These are phyloP conservation scores for Cytauxzoon felis DNA, from an alignment of 169 alveolate genomes.

Conservation along the genomic window DNA sequence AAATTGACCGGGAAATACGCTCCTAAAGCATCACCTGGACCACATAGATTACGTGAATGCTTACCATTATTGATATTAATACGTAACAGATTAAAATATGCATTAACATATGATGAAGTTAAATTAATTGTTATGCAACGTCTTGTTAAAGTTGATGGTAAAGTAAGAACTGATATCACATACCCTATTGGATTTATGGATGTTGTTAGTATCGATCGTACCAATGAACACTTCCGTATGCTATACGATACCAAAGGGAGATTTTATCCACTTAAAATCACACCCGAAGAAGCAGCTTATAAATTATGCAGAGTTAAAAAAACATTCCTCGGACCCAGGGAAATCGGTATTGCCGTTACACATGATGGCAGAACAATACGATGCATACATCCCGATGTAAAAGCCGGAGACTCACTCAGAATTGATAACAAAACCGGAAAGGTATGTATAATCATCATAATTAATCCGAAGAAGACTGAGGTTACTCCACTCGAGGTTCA, in stretches of 20 bases:
- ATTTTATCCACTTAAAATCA: constrained; percentile 91
- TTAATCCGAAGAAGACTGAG: background rate
- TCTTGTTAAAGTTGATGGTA: constrained; percentile 92
- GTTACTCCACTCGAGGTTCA: no score
- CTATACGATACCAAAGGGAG: constrained; percentile 97
- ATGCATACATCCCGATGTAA: constrained; percentile 96
- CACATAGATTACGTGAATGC: constrained; percentile 97
- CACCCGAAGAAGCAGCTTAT: constrained; percentile 92
- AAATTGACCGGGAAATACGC: constrained; percentile 94
- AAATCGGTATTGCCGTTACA: constrained; percentile 93
- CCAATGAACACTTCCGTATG: constrained; percentile 93
- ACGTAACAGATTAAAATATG: constrained; percentile 92
- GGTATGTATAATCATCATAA: no score
- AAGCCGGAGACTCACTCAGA: constrained; percentile 94
- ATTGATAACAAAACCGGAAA: constrained; percentile 92
- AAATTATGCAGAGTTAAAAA: constrained; percentile 94
- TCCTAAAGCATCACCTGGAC: constrained; percentile 89
- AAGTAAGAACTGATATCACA: constrained; percentile 93
- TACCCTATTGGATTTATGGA: constrained; percentile 98
- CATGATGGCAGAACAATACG: constrained; percentile 99
- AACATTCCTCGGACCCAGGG: constrained; percentile 92
- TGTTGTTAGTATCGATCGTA: constrained; percentile 89
- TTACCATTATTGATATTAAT: constrained; percentile 91
- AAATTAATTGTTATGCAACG: constrained; percentile 94
- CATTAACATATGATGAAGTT: constrained; percentile 91